Evolutionary conservation across 345 rosid genomes (phyloP).

Genomic region (Boechera retrofracta): DNA sequence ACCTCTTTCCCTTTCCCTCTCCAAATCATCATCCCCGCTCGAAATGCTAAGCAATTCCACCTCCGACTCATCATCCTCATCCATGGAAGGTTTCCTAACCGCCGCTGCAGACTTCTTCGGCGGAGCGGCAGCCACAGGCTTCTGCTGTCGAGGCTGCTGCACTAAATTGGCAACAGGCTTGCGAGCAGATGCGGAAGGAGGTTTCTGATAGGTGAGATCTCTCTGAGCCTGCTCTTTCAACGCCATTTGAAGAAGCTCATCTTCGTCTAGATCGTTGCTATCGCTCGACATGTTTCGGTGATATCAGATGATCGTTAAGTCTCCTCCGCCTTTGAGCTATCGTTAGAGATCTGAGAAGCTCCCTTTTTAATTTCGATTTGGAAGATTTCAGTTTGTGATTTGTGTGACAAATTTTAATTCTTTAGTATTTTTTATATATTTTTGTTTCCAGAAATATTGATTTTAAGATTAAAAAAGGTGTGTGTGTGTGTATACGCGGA

Average conservation of each 20-base stretch:
- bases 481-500: background rate
- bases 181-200: slow-evolving; percentile 50
- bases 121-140: slow-evolving; percentile 40
- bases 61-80: slow-evolving; percentile 92
- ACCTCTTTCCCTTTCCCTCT: slow-evolving; percentile 52
- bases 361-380: background rate
- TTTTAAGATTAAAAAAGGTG: background rate
- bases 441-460: background rate
- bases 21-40: slow-evolving; percentile 88
- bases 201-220: slow-evolving; percentile 70
- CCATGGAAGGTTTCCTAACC: slow-evolving; percentile 53
- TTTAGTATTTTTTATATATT: background rate
- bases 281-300: slow-evolving; percentile 73
- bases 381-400: slow-evolving; percentile 24
- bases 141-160: slow-evolving; percentile 55
- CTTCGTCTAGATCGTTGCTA: slow-evolving; percentile 80
- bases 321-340: slow-evolving; percentile 14
- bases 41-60: slow-evolving; percentile 98
- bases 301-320: slow-evolving; percentile 18
- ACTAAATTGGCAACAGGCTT: slow-evolving; percentile 84
- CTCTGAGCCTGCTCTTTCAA: slow-evolving; percentile 86
- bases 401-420: background rate
- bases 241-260: slow-evolving; percentile 97
- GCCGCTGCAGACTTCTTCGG: slow-evolving; percentile 42
- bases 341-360: slow-evolving; percentile 45